Percentiles rank a stretch among this genome's conserved stretches.
These are phyloP conservation scores for Hirsutella thompsonii DNA, from an alignment of 2,329 filamentous ascomycete species.

Conservation along the genomic window DNA sequence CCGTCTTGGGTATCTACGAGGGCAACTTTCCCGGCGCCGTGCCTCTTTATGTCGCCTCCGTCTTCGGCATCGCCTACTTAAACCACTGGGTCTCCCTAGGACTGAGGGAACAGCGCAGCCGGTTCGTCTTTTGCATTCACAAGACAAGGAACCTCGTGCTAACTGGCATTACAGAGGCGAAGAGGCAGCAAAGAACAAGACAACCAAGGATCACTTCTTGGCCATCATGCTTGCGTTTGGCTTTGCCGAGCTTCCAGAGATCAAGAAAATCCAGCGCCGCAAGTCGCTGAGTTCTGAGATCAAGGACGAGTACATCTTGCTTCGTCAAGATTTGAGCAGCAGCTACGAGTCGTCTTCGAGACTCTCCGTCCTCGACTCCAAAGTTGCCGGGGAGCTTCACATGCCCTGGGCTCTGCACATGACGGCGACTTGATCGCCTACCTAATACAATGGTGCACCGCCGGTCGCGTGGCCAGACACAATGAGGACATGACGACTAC, in stretches of 20 bases:
- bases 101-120: background rate
- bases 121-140: background rate
- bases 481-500: too few relatives aligned
- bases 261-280: background rate
- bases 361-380: background rate
- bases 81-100: background rate
- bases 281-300: background rate
- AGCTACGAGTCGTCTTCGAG: background rate
- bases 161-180: background rate
- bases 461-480: too few relatives aligned
- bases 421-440: too few relatives aligned
- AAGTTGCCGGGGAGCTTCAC: background rate
- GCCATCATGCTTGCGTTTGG: background rate
- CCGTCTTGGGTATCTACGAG: background rate
- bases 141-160: background rate
- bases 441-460: too few relatives aligned
- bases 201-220: constrained; percentile 1
- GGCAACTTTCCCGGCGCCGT: background rate
- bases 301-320: constrained; percentile 1
- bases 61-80: background rate
- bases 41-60: background rate
- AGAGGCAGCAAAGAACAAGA: background rate
- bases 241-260: constrained; percentile 1
- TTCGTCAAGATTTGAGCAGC: background rate
- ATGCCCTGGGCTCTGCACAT: background rate